Conservation (phyloP, 257 asterid genomes). For the Solanum sparsipilum region DNA sequence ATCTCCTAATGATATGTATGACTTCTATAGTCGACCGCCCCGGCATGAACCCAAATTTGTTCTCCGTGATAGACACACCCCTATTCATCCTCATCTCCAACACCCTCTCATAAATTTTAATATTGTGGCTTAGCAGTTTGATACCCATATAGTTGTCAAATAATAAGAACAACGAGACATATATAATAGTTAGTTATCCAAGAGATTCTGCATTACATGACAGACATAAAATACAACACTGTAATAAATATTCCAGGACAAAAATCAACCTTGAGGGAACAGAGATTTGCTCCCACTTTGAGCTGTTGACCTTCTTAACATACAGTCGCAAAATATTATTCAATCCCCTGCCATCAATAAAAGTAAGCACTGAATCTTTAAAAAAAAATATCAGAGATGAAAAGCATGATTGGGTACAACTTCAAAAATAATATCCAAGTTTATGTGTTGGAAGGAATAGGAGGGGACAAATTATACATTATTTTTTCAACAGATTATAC, state of each 20-base stretch:
- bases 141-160: neutral
- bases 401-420: neutral
- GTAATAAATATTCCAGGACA: neutral
- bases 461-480: neutral
- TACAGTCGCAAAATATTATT: constrained; percentile 84
- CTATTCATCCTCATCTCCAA: neutral
- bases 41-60: neutral
- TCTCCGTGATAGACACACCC: neutral
- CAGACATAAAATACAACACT: neutral
- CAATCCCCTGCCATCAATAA: constrained; percentile 62
- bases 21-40: neutral
- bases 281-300: constrained; percentile 73
- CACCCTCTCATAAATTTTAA: neutral
- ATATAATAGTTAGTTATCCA: neutral
- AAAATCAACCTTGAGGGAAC: constrained; percentile 72
- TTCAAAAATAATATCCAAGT: neutral
- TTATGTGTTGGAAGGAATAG: neutral
- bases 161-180: neutral
- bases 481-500: neutral
- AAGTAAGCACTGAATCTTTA: neutral
- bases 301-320: constrained; percentile 71
- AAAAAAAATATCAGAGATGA: neutral
- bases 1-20: neutral
- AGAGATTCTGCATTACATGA: neutral
- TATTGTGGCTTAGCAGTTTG: neutral